Conservation (phyloP, 345 rosid species). For the Sonneratia caseolaris region DNA sequence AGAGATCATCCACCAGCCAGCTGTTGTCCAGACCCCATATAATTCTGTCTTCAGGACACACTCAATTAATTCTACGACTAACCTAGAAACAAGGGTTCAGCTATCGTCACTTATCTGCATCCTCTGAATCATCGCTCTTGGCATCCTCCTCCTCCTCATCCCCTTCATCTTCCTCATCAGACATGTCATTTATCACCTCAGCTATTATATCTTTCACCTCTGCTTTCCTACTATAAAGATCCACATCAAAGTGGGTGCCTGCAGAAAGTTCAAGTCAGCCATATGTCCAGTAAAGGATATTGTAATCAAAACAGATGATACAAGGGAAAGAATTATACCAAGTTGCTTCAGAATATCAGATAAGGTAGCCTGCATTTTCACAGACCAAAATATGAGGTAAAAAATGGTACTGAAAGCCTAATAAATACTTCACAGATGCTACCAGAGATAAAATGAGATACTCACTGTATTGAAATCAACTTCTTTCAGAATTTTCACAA, state of each 20-base stretch:
- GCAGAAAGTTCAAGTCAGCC: conserved; percentile 9
- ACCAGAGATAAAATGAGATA: conserved; percentile 3
- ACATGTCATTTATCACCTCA: conserved; percentile 81
- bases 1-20: not conserved
- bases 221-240: conserved; percentile 68
- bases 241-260: conserved; percentile 69
- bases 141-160: conserved; percentile 47
- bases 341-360: conserved; percentile 79
- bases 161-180: conserved; percentile 72
- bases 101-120: conserved; percentile 25
- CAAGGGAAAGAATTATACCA: conserved; percentile 33
- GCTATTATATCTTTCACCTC: conserved; percentile 90
- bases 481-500: conserved; percentile 72
- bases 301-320: not conserved
- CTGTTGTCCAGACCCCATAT: not conserved
- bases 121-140: conserved; percentile 35
- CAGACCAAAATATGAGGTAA: not conserved
- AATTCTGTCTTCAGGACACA: not conserved
- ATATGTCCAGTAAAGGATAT: conserved; percentile 4
- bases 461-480: conserved; percentile 97
- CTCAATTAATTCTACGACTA: not conserved
- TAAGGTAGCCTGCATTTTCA: conserved; percentile 63
- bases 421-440: conserved; percentile 1
- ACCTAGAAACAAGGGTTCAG: not conserved
- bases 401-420: not conserved